Evolutionary conservation across 2,329 filamentous ascomycete genomes (phyloP).

Genomic region (Aspergillus viridinutans): DNA sequence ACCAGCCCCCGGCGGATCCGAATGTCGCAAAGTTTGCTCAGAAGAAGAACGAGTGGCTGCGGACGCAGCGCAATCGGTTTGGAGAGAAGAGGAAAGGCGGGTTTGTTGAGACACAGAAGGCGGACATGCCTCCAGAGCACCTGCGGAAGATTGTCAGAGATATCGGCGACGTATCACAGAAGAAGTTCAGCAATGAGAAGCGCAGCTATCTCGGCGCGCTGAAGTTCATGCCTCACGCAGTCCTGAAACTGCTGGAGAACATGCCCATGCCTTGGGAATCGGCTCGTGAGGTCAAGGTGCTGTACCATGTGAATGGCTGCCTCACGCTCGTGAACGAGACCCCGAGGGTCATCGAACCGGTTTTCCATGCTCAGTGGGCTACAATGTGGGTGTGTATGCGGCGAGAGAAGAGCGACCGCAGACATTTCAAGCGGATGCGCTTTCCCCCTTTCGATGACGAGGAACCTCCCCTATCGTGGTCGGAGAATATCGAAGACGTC

Average conservation of each 20-base stretch:
- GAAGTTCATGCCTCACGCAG: slow-evolving; percentile 99
- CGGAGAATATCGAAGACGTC: slow-evolving; percentile 97
- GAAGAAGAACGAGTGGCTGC: slow-evolving; percentile 99
- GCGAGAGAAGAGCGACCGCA: slow-evolving; percentile 91
- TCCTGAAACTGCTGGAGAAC: slow-evolving; percentile 94
- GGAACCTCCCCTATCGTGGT: slow-evolving; percentile 95
- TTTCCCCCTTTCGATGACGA: slow-evolving; percentile 99
- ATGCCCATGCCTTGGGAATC: slow-evolving; percentile 99
- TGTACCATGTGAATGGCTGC: slow-evolving; percentile 98
- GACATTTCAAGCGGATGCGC: slow-evolving; percentile 97
- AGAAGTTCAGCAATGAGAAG: slow-evolving; percentile 99
- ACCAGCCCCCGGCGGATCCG: slow-evolving; percentile 73
- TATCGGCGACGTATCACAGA: slow-evolving; percentile 98
- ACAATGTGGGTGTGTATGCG: slow-evolving; percentile 99
- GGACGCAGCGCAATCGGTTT: slow-evolving; percentile 84
- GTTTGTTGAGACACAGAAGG: slow-evolving; percentile 97
- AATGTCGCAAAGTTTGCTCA: slow-evolving; percentile 92
- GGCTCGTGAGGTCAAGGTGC: slow-evolving; percentile 89
- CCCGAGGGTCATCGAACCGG: slow-evolving; percentile 92
- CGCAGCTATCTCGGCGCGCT: slow-evolving; percentile 93
- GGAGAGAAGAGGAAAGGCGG: slow-evolving; percentile 95
- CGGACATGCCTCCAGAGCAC: slow-evolving; percentile 97
- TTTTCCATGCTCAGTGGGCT: slow-evolving; percentile 98
- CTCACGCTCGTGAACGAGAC: slow-evolving; percentile 95
- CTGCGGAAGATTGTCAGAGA: slow-evolving; percentile 96